Base-by-base conservation (phyloP, 2,329 filamentous ascomycete genomes). In the Annulohypoxylon truncatum region DNA sequence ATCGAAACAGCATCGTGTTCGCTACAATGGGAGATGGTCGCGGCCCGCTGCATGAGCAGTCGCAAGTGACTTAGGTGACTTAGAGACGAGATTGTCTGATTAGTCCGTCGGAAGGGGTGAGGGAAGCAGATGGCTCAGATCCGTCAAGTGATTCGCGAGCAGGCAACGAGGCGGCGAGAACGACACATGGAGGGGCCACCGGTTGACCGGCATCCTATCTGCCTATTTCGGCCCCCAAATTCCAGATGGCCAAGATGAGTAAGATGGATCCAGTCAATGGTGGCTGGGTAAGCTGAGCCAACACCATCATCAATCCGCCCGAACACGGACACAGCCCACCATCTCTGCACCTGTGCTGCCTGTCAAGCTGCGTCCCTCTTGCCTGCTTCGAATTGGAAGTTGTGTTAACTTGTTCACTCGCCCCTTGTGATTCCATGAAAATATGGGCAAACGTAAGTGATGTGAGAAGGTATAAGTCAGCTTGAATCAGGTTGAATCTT, bases 231-330 rank as follows among this genome's bases (percentile, higher is more conserved):
- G 57, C 59, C 58, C 59, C 59, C 58, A 62, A 66, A 44, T 38
- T 18, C n/a, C n/a, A 38, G 35, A 38, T 38, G 4, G 10, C 35
- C 35, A 18, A 46, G 33, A 46, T 7, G 10, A 15, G 38, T 24
- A 46, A 29, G 24, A 38, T 26, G 31, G 31, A 46, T 61, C 38
- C n/a, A 48, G 40, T 46, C 31, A 60, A 53, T 56, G 46, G 60
- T 62, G 67, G 60, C 64, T 68, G 50, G 50, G 64, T 61, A 67
- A 67, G 64, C 64, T 64, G 58, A 69, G 64, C 61, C 64, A 33
- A 29, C 35, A 13, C 48, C 47, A 59, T 46, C 58, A 48, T 47
- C 55, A 18, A 28, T 53, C 46, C 48, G 60, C 57, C 60, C 44
- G 64, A 22, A n/a, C 55, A 54, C 61, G 50, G 55, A 54, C 33